Base-by-base conservation (phyloP, 176 grass and related monocot genomes). In the Olyra latifolia region DNA sequence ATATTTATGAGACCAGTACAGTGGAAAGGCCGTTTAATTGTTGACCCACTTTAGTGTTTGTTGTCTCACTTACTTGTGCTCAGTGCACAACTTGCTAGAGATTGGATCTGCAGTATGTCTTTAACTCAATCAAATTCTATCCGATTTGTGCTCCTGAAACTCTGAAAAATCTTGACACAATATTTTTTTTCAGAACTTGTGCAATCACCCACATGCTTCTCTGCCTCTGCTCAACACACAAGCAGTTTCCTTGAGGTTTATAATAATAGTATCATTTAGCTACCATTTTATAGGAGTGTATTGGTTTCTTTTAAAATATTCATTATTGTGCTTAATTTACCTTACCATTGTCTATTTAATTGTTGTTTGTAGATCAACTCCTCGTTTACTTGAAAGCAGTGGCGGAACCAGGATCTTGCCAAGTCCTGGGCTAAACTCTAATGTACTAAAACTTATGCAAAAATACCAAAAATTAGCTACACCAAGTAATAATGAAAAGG, bases 61-160 rank as follows among this genome's bases (percentile, higher is more conserved):
- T 23, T 68, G 42, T 69, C 77, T 45, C 24, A 70, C 11, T 52
- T 76, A 61, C 43, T 69, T 41, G 40, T 83, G 49, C 13, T 58
- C 67, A 71, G 60, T 71, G 66, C 67, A 74, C 29, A 88, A 7
- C 56, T 62, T 12, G 29, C 43, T 50, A 69, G 16, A 69, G 67
- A 20, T 73, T 66, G 49, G n/a, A 78, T 41, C 29, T 78, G 28
- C 22, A 53, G 3, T 70, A 86, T 66, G 35, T 65, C 59, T 42
- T 70, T 45, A 0, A 19, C 13, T 30, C 39, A 81, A 17, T 76
- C 11, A 56, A 67, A 67, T 76, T 83, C 52, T 50, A 67, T 67
- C 13, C 14, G 58, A 58, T 30, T 76, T 67, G 13, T 76, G 20
- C 72, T 44, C 8, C 25, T 65, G 35, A 73, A 66, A 35, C 32